Conservation (phyloP, 768 basidiomycete genomes). For the Mycena pura region DNA sequence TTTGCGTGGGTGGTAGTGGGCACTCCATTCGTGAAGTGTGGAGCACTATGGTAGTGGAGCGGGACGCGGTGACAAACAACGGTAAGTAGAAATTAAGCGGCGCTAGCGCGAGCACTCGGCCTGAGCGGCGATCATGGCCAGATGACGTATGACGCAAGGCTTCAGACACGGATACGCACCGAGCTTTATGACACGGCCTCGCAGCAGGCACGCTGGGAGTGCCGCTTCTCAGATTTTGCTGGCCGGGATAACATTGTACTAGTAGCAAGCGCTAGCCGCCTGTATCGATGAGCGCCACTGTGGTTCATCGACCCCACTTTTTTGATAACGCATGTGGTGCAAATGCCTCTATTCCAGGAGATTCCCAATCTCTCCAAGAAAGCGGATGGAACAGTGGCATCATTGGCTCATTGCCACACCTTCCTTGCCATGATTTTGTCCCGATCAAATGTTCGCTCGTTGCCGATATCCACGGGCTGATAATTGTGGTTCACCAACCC, state of each 20-base stretch:
- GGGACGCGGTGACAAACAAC: too few relatives aligned
- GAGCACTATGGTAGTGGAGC: too few relatives aligned
- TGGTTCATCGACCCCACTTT: slow-evolving; percentile 1
- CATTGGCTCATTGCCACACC: background rate
- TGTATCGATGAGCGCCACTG: background rate
- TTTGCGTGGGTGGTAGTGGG: too few relatives aligned
- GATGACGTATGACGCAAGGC: background rate
- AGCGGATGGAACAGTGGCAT: background rate
- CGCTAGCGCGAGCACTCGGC: background rate
- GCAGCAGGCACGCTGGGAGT: background rate
- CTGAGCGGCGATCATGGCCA: background rate
- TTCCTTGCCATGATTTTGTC: background rate
- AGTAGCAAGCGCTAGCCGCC: background rate
- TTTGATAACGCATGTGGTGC: background rate
- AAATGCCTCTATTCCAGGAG: background rate
- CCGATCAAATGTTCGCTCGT: background rate
- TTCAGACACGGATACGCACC: background rate
- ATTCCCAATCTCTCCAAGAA: background rate
- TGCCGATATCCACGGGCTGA: too few relatives aligned
- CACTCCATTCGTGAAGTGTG: too few relatives aligned
- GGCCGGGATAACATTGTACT: background rate
- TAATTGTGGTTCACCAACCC: too few relatives aligned
- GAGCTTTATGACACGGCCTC: background rate
- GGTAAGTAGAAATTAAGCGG: too few relatives aligned
- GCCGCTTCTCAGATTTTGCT: background rate